Evolutionary conservation across 2,329 filamentous ascomycete genomes (phyloP).

Genomic region (Diaporthe citrichinensis): DNA sequence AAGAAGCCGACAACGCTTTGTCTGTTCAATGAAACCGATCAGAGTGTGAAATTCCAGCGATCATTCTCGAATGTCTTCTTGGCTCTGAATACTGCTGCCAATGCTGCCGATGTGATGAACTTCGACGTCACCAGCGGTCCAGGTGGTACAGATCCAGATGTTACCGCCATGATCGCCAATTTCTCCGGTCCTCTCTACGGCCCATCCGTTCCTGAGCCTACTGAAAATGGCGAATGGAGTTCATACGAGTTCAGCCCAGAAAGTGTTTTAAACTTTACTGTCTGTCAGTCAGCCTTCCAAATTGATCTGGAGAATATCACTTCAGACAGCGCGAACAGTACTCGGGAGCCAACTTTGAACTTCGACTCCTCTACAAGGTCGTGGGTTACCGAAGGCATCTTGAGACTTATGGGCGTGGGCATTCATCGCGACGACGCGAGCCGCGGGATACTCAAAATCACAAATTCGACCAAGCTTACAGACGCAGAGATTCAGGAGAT

Average conservation of each 20-base stretch:
- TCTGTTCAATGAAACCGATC: slow-evolving; percentile 7
- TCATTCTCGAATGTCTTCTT: not conserved
- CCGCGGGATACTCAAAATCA: not conserved
- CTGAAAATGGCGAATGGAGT: not conserved
- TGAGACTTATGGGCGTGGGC: not conserved
- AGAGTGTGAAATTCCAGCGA: not conserved
- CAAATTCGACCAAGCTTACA: not conserved
- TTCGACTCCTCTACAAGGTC: not conserved
- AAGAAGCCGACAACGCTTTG: not conserved
- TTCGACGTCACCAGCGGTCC: not conserved
- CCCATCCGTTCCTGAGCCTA: not conserved
- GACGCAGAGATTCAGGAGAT: not conserved
- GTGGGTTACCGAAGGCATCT: not conserved
- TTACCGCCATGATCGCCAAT: not conserved
- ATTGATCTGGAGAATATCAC: not conserved
- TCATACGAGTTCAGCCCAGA: not conserved
- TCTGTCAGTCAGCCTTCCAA: not conserved
- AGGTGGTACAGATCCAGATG: not conserved
- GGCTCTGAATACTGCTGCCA: not conserved
- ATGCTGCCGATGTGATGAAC: not conserved
- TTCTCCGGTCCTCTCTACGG: not conserved
- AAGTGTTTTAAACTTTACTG: not conserved
- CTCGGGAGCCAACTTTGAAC: not conserved
- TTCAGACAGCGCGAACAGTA: not conserved
- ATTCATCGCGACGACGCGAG: not conserved